phyloP scores from a whole-genome alignment of 1,284 basidiomycete species.

The Pterula multifida region DNA sequence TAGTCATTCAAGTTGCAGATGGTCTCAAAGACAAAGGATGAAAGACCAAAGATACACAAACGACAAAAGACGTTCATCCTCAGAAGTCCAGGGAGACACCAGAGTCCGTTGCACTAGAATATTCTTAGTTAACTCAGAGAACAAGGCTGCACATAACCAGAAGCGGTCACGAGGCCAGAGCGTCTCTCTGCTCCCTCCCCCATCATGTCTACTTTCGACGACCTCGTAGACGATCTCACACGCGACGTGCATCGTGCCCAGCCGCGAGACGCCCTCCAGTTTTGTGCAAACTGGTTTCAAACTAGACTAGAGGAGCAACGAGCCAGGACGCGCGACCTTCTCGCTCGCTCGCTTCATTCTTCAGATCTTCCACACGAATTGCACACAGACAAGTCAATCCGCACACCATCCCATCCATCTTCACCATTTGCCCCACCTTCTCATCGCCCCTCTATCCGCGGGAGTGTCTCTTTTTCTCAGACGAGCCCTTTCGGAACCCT shows the following conservation, averaged over 20 bases:
- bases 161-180: background rate
- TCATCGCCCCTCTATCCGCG: constrained; percentile 14
- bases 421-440: constrained; percentile 37
- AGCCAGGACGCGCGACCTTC: constrained; percentile 53
- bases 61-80: too few relatives aligned
- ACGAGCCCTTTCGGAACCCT: constrained; percentile 14
- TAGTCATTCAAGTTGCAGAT: too few relatives aligned
- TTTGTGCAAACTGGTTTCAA: constrained; percentile 95
- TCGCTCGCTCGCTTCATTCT: constrained; percentile 37
- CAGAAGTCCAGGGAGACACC: too few relatives aligned
- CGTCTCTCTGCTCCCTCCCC: background rate
- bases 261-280: constrained; percentile 85
- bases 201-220: constrained; percentile 61
- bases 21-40: too few relatives aligned
- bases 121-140: background rate
- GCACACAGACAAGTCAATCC: constrained; percentile 44
- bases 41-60: too few relatives aligned
- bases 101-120: too few relatives aligned
- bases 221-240: constrained; percentile 76
- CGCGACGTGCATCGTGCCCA: constrained; percentile 78
- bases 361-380: constrained; percentile 44
- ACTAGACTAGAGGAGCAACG: constrained; percentile 75
- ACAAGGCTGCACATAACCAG: too few relatives aligned
- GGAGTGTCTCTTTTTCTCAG: background rate
- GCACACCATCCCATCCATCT: constrained; percentile 16